Conservation (phyloP, 306 rosid genomes). For the Prinsepia uniflora region DNA sequence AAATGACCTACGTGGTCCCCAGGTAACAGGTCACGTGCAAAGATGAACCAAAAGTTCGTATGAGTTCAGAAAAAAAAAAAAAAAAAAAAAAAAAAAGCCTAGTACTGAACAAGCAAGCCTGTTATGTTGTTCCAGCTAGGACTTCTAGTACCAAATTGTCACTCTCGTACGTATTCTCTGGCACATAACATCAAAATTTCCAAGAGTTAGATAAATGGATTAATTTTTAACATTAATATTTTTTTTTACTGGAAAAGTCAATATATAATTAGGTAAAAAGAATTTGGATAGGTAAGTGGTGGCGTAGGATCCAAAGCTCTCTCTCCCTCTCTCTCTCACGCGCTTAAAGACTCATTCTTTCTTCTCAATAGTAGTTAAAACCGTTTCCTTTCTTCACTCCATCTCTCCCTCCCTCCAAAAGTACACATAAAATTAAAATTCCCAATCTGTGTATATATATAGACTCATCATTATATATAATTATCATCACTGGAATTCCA, state of each 20-base stretch:
- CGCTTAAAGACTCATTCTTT: background rate
- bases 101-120: background rate
- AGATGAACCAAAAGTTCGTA: constrained; percentile 45
- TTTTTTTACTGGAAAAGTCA: too few relatives aligned
- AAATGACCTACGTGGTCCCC: constrained; percentile 32
- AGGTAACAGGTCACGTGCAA: constrained; percentile 53
- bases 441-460: background rate
- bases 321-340: background rate
- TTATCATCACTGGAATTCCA: background rate
- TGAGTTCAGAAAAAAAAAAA: constrained; percentile 19
- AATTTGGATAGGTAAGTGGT: too few relatives aligned
- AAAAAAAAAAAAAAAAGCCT: constrained; percentile 13
- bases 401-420: background rate
- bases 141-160: constrained; percentile 14
- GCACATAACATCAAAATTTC: too few relatives aligned
- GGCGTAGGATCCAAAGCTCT: background rate
- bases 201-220: too few relatives aligned
- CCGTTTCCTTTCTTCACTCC: background rate
- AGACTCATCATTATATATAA: background rate
- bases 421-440: background rate
- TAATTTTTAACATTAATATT: too few relatives aligned
- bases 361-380: background rate
- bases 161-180: background rate
- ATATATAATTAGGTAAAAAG: too few relatives aligned
- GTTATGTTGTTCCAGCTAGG: background rate